Conservation (phyloP, 345 rosid species). For the Eucalyptus sp. region DNA sequence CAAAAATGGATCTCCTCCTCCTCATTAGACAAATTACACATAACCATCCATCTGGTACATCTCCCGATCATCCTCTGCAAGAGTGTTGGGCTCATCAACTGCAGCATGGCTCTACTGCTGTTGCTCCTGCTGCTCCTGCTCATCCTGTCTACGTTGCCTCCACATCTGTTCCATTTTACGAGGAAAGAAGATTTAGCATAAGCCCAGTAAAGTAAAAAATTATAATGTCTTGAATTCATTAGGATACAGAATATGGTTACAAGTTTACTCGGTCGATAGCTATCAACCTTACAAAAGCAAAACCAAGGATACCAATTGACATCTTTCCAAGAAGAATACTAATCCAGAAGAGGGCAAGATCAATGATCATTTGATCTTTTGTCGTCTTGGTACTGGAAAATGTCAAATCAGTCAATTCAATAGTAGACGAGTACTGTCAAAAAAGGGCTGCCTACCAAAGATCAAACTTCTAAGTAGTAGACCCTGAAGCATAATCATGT, state of each 20-base stretch:
- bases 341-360: constrained; percentile 60
- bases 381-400: constrained; percentile 28
- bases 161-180: constrained; percentile 77
- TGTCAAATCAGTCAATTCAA: background rate
- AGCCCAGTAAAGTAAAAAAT: background rate
- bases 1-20: constrained; percentile 55
- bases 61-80: constrained; percentile 35
- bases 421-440: background rate
- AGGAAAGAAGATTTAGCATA: background rate
- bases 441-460: background rate
- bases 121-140: constrained; percentile 3
- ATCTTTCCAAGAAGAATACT: constrained; percentile 48
- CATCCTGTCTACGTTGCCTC: constrained; percentile 31
- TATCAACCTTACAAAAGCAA: constrained; percentile 57
- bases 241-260: background rate
- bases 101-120: constrained; percentile 10
- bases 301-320: constrained; percentile 61
- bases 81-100: constrained; percentile 5
- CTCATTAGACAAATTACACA: constrained; percentile 72
- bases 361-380: constrained; percentile 64
- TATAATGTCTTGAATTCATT: background rate
- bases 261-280: background rate
- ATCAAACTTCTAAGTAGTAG: no score
- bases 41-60: constrained; percentile 65
- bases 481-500: background rate